Evolutionary conservation across 257 asterid species (phyloP).

Genomic region (Ajuga chamaepitys): DNA sequence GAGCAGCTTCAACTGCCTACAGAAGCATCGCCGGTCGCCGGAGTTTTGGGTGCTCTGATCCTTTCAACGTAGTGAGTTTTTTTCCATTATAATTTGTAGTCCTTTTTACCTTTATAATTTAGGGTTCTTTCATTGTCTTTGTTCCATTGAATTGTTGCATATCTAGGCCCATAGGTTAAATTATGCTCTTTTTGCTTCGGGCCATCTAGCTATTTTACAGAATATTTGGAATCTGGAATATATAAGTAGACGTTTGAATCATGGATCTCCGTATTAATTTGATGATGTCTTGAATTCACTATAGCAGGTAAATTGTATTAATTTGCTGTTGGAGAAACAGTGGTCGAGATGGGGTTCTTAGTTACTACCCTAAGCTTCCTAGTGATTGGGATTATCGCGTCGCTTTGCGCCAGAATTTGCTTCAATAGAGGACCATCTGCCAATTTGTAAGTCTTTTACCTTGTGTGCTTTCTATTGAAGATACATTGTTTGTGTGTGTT

Average conservation of each 20-base stretch:
- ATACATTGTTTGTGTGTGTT: not conserved
- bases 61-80: conserved; percentile 2
- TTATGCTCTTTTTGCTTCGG: not conserved
- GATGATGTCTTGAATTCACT: not conserved
- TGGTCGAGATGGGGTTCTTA: conserved; percentile 62
- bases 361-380: conserved; percentile 64
- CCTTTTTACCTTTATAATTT: not conserved
- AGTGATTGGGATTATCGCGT: conserved; percentile 67
- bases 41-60: conserved; percentile 1
- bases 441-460: conserved; percentile 54
- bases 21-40: conserved; percentile 15
- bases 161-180: not conserved
- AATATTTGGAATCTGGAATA: not conserved
- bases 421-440: conserved; percentile 88
- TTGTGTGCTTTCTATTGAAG: not conserved
- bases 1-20: conserved; percentile 19
- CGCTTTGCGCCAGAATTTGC: conserved; percentile 68
- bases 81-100: not conserved
- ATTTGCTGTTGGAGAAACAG: not conserved
- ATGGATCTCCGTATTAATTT: conserved; percentile 17
- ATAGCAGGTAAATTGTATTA: conserved; percentile 12
- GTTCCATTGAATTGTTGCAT: conserved; percentile 7
- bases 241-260: not conserved
- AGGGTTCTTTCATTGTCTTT: conserved; percentile 6
- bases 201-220: not conserved